phyloP scores from a whole-genome alignment of 768 basidiomycete genomes.

The Chiua virens region DNA sequence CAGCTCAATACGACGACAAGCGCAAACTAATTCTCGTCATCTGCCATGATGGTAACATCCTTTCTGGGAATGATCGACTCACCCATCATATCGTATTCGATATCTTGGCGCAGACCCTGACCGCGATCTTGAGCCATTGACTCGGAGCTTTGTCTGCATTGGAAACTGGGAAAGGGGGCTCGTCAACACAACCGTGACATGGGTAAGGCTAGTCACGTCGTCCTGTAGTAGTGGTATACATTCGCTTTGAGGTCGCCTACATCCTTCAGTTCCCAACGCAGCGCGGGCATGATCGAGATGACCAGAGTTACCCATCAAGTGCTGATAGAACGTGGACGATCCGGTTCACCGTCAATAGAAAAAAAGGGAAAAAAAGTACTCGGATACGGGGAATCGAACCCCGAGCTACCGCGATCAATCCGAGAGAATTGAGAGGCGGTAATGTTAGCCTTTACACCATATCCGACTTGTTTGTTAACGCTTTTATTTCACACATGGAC shows the following conservation, averaged over 20 bases:
- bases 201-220: conserved; percentile 96
- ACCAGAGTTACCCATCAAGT: too few relatives aligned
- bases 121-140: conserved; percentile 91
- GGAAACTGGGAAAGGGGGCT: conserved; percentile 92
- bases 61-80: conserved; percentile 93
- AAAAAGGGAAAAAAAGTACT: conserved; percentile 3
- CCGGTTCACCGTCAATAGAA: too few relatives aligned
- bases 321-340: too few relatives aligned
- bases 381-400: conserved; percentile 37
- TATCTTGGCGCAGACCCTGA: conserved; percentile 93
- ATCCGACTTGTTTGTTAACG: conserved; percentile 28
- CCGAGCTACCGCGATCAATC: conserved; percentile 38
- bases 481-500: too few relatives aligned
- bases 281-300: too few relatives aligned
- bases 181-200: conserved; percentile 98
- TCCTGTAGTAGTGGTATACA: too few relatives aligned
- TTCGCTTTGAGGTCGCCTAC: too few relatives aligned
- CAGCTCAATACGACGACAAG: conserved; percentile 98
- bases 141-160: conserved; percentile 91
- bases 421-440: conserved; percentile 47
- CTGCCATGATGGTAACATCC: conserved; percentile 98
- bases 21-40: conserved; percentile 91
- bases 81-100: conserved; percentile 96
- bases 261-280: too few relatives aligned
- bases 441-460: conserved; percentile 67